A percentile compares a stretch with the other conserved stretches of the same genome.
Conservation (phyloP, 2,329 filamentous ascomycete genomes). For the Neurospora sp. region DNA sequence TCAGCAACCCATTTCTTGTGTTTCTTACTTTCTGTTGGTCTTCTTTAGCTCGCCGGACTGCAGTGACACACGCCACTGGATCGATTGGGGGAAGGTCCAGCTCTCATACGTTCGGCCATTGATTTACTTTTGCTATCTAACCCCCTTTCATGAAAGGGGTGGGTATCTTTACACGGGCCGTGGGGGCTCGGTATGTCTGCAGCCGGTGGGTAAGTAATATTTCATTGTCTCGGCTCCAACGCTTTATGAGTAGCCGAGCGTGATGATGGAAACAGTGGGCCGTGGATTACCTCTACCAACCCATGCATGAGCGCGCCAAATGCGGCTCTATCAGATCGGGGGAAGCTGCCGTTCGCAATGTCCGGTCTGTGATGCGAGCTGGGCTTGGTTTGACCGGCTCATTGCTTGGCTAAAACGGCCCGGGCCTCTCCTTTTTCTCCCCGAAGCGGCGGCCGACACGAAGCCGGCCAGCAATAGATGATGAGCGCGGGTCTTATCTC, state of each 20-base stretch:
- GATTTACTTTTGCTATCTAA: neutral
- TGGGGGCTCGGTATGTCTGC: neutral
- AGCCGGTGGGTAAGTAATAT: neutral
- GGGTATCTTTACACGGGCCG: neutral
- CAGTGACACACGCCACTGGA: neutral
- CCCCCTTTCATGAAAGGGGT: neutral
- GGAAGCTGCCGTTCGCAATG: neutral
- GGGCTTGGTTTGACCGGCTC: neutral
- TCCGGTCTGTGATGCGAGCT: neutral
- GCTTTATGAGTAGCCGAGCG: neutral
- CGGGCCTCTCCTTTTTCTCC: neutral
- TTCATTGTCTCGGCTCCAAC: neutral
- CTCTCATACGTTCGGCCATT: neutral
- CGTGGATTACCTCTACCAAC: neutral
- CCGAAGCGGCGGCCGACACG: neutral
- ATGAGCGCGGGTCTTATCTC: neutral
- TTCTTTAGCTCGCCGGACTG: neutral
- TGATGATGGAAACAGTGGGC: neutral
- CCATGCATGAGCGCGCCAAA: neutral
- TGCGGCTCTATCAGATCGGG: neutral
- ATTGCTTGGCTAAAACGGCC: neutral
- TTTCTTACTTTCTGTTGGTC: neutral
- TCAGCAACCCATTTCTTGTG: neutral
- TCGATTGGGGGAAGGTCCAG: neutral
- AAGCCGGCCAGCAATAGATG: neutral